Evolutionary conservation across 1,284 basidiomycete species (phyloP), one percentile per base, ranked within the genome.

Genomic region (Phellopilus nigrolimitatus): DNA sequence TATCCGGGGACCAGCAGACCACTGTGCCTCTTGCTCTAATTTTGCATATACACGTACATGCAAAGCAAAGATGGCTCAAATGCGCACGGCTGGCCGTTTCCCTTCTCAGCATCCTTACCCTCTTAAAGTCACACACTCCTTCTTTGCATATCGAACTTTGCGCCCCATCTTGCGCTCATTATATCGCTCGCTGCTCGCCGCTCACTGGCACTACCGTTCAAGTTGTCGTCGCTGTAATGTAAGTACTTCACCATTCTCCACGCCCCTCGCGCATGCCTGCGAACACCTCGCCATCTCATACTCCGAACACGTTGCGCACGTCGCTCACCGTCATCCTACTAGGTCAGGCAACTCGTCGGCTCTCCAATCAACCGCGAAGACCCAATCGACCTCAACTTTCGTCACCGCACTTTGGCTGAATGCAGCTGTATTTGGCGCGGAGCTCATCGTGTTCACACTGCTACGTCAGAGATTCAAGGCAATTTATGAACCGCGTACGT

Each of bases 401-500:
- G 63, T 85, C 38, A 85, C 91, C 4, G 84, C 91, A 1, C 75
- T 94, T 41, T 78, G 78, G 36, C 81, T 89, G 71, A 90, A 91
- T 60, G 74, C 70, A 1, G 76, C 75, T 22, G 77, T 88, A 19
- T 87, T 87, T 56, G 82, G 68, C 1, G 70, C 68, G 7, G 84
- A 92, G 67, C 64, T 94, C 38, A 69, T 66, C 4, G 75, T 76
- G 3, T 95, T 91, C 67, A 85, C 87, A 19, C 53, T 88, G 57
- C 65, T 89, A 15, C 72, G 86, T 31, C 82, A 80, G 0, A 78
- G 78, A 59, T 90, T 90, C 71, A 84, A 78, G 58, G 70, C 76
- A 10, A 81, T 89, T 25, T 93, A 94, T 63, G 88, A 93, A 62
- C 91, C 91, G 0, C 72, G 90, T 47, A 86, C 88, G 37, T 82